Conservation (phyloP, 2,329 filamentous ascomycete genomes). For the Botrytis tulipae region DNA sequence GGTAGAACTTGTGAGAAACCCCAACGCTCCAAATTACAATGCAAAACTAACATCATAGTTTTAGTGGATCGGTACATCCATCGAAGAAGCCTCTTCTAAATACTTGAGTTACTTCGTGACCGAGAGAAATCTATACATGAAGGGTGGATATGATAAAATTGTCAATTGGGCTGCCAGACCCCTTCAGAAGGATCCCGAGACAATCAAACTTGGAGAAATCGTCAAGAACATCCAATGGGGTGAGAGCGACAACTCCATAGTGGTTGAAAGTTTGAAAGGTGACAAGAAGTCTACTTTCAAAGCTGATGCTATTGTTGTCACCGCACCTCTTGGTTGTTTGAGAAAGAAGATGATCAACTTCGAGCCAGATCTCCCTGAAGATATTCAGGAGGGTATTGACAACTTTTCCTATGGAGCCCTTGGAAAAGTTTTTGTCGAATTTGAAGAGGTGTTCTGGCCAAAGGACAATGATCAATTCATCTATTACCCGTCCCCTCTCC, state of each 20-base stretch:
- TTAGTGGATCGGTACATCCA: constrained; percentile 44
- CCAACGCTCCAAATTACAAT: neutral
- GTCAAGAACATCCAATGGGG: constrained; percentile 44
- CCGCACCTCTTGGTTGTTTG: constrained; percentile 43
- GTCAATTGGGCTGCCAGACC: constrained; percentile 44
- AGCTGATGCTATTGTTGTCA: constrained; percentile 44
- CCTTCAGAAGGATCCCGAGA: constrained; percentile 39
- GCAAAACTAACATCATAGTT: neutral
- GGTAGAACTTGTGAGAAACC: constrained; percentile 39
- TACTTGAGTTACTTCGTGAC: constrained; percentile 46
- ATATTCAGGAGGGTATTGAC: constrained; percentile 41
- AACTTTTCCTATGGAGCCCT: constrained; percentile 44
- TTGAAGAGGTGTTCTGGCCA: constrained; percentile 45
- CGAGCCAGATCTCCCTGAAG: constrained; percentile 40
- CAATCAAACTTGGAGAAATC: constrained; percentile 41
- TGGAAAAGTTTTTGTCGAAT: constrained; percentile 46
- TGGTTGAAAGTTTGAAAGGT: constrained; percentile 33
- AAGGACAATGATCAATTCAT: constrained; percentile 48
- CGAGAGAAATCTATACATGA: constrained; percentile 47
- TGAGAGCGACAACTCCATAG: constrained; percentile 35
- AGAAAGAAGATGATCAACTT: constrained; percentile 44
- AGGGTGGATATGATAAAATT: constrained; percentile 46
- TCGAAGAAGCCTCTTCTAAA: constrained; percentile 44
- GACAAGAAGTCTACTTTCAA: constrained; percentile 34
- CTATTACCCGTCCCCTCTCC: constrained; percentile 43